Conservation (phyloP, 768 basidiomycete species). For the Gymnopilus dilepis region DNA sequence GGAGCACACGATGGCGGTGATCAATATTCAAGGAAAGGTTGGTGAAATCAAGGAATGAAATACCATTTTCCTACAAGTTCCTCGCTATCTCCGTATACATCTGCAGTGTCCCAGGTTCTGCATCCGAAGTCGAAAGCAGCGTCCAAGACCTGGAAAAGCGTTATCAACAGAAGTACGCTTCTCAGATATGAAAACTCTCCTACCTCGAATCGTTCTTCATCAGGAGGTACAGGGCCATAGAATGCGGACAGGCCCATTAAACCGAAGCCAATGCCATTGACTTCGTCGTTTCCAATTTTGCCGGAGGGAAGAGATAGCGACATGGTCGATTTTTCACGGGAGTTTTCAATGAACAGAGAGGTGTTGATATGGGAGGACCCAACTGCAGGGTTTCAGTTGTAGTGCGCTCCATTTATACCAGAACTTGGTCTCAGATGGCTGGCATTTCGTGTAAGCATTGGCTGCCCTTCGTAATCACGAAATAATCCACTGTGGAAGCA, state of each 20-base stretch:
- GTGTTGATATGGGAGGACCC: neutral
- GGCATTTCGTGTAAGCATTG: neutral
- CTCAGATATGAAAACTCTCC: neutral
- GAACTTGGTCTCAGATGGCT: slow-evolving; percentile 1
- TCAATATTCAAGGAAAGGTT: neutral
- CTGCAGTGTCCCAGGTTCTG: slow-evolving; percentile 55
- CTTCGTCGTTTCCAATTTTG: slow-evolving; percentile 49
- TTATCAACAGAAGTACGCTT: neutral
- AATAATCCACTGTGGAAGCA: neutral
- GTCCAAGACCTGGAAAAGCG: slow-evolving; percentile 40
- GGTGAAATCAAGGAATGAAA: neutral
- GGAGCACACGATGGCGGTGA: neutral
- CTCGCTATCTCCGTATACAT: slow-evolving; percentile 51
- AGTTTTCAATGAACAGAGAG: neutral
- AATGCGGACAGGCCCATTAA: slow-evolving; percentile 58
- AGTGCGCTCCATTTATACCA: neutral
- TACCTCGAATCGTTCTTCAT: slow-evolving; percentile 68
- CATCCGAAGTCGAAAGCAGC: slow-evolving; percentile 46
- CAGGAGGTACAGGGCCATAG: slow-evolving; percentile 47
- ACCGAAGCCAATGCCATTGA: slow-evolving; percentile 65
- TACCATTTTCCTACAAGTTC: slow-evolving; percentile 52
- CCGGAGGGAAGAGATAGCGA: slow-evolving; percentile 27
- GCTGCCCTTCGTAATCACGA: too few relatives aligned
- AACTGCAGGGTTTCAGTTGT: neutral
- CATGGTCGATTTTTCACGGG: neutral